phyloP scores from a whole-genome alignment of 176 grass and related monocot genomes.

The Aegilops sharonensis region DNA sequence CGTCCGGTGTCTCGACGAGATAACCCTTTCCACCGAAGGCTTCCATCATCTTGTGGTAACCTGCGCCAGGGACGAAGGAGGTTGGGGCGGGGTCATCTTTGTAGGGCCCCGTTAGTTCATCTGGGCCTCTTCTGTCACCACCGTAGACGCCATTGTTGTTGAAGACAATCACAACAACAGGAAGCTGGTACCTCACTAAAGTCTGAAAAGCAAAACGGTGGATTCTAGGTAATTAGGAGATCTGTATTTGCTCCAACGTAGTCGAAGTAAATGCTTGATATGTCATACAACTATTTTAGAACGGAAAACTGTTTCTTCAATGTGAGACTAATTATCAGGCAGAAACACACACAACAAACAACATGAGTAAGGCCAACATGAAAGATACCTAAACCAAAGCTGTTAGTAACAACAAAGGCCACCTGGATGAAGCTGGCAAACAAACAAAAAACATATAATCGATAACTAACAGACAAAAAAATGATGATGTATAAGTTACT shows the following conservation, averaged over 20 bases:
- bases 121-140: constrained; percentile 74
- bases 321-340: neutral
- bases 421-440: neutral
- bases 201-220: constrained; percentile 46
- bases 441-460: neutral
- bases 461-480: neutral
- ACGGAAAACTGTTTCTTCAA: neutral
- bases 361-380: neutral
- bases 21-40: constrained; percentile 92
- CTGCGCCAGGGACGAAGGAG: constrained; percentile 75
- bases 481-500: neutral
- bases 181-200: constrained; percentile 77
- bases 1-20: constrained; percentile 53
- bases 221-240: neutral
- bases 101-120: constrained; percentile 77
- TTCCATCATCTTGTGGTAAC: constrained; percentile 86
- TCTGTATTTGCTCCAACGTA: neutral
- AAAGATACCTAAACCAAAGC: neutral
- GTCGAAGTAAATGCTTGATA: neutral
- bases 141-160: constrained; percentile 97
- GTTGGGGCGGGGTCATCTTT: constrained; percentile 95
- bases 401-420: neutral
- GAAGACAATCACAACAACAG: constrained; percentile 82
- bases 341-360: neutral
- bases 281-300: neutral